Evolutionary conservation across 1,284 basidiomycete genomes (phyloP), one percentile per base, ranked within the genome.

Genomic region (Bjerkandera adusta): DNA sequence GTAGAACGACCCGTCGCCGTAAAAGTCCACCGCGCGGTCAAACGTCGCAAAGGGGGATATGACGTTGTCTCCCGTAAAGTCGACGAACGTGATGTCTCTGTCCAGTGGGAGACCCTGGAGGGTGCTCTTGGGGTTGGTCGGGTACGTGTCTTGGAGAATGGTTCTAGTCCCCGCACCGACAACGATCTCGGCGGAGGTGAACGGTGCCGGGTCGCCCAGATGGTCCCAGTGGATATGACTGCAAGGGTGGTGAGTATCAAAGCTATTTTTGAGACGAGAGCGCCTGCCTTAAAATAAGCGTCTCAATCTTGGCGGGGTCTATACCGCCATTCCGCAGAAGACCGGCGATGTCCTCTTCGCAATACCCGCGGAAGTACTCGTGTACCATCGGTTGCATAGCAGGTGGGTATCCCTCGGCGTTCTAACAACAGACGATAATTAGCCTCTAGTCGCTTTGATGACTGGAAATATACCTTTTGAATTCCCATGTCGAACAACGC

Each of bases 141-240:
- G 50, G 27, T 41, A 51, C 8, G 37, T 36, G 33, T 47, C 24
- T 11, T 27, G 34, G 18, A 51, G 36, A 5, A 48, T 13, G 3
- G 30, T 13, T 30, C 42, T 24, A 7, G 18, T 34, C 10, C 32
- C 46, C 10, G 26, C 29, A 12, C 42, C 50, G n/a, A 51, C 6
- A 25, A 51, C 32, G 20, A 51, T 45, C 21, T 48, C 46, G 4
- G 50, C 45, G 34, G 34, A 13, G 6, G 46, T 42, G 42, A 51
- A 51, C 8, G 35, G 39, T 5, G 21, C 32, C 4, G 45, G 37
- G 26, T 51, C 50, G 36, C 50, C 50, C 5, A 41, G 29, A 38
- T 51, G 50, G 22, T 51, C 46, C 38, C 39, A 48, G 33, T 51
- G 50, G 11, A 51, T 22, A 24, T 51, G 50, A 27, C 50, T 51